These are phyloP conservation scores for Amylostereum areolatum DNA, from an alignment of 1,284 basidiomycete genomes.

Conservation along the genomic window DNA sequence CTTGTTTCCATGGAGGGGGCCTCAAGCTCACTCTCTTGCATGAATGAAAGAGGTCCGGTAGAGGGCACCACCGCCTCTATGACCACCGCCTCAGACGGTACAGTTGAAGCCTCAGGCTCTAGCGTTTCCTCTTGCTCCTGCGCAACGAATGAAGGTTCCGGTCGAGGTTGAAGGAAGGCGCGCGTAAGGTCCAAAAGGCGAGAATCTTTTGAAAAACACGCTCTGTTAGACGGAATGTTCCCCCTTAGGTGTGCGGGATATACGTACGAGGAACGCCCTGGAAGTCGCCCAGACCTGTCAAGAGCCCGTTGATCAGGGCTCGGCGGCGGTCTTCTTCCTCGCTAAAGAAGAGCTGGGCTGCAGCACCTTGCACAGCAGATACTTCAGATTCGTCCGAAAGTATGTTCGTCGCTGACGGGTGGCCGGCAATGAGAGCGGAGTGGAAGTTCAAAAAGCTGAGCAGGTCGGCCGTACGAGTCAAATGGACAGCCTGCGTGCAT, in stretches of 20 bases:
- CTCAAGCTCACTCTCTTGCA: slow-evolving; percentile 71
- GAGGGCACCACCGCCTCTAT: slow-evolving; percentile 31
- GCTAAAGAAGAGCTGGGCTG: slow-evolving; percentile 47
- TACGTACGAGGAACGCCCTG: slow-evolving; percentile 56
- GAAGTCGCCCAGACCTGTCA: slow-evolving; percentile 50
- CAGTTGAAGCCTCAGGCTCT: slow-evolving; percentile 19
- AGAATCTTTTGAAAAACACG: slow-evolving; percentile 34
- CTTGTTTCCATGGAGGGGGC: slow-evolving; percentile 19
- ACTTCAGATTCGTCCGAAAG: no score
- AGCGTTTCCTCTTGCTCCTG: slow-evolving; percentile 16
- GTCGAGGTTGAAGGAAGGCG: slow-evolving; percentile 42
- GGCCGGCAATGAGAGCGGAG: slow-evolving; percentile 43
- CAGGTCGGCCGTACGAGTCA: slow-evolving; percentile 30
- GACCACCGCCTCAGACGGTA: slow-evolving; percentile 13
- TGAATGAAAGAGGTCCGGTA: slow-evolving; percentile 63
- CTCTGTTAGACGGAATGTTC: not conserved
- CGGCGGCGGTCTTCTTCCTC: slow-evolving; percentile 45
- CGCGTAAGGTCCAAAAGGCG: slow-evolving; percentile 53
- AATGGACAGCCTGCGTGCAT: no score
- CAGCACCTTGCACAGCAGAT: slow-evolving; percentile 17
- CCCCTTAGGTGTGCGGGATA: not conserved
- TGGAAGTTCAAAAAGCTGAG: slow-evolving; percentile 64
- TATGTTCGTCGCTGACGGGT: slow-evolving; percentile 31
- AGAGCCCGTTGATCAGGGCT: slow-evolving; percentile 44
- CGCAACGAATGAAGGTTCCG: slow-evolving; percentile 21